Evolutionary conservation across 163 green algal species (phyloP).

Genomic region (Scenedesmus sp.): DNA sequence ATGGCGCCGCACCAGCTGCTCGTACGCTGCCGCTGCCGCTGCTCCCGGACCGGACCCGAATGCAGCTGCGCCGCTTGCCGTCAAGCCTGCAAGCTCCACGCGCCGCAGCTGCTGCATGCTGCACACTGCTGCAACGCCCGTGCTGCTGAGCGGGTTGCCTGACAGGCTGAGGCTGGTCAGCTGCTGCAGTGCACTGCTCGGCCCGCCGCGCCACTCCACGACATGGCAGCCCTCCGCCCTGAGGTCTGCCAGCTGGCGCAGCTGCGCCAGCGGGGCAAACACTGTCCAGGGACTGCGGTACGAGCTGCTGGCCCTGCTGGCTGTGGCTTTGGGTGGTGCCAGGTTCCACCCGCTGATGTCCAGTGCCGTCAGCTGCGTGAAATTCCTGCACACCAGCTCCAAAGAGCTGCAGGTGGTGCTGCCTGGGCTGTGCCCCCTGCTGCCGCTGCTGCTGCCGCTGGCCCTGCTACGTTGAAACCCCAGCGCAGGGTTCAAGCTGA

Average conservation of each 20-base stretch:
- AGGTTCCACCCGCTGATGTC: slow-evolving; percentile 19
- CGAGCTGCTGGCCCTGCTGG: background rate
- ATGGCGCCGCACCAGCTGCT: background rate
- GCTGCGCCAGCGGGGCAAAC: background rate
- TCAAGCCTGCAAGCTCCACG: background rate
- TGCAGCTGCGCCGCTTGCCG: background rate
- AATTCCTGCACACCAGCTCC: background rate
- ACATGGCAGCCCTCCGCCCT: background rate
- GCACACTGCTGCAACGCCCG: background rate
- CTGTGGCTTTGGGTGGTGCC: background rate
- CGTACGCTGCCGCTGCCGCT: background rate
- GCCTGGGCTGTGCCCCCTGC: background rate
- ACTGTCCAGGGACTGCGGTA: background rate
- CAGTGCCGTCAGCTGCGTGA: background rate
- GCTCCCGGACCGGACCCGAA: background rate
- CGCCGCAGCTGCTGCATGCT: slow-evolving; percentile 14
- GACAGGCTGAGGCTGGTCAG: background rate
- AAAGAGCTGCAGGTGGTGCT: background rate
- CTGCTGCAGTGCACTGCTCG: background rate
- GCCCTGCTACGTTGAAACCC: background rate
- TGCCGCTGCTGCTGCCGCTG: background rate
- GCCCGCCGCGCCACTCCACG: background rate
- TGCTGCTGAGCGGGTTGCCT: slow-evolving; percentile 11
- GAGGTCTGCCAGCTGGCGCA: background rate
- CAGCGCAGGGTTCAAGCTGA: background rate